Percentiles rank a stretch among this genome's conserved stretches.
Evolutionary conservation across 345 rosid species (phyloP).

Genomic region (Dipteronia dyeriana): DNA sequence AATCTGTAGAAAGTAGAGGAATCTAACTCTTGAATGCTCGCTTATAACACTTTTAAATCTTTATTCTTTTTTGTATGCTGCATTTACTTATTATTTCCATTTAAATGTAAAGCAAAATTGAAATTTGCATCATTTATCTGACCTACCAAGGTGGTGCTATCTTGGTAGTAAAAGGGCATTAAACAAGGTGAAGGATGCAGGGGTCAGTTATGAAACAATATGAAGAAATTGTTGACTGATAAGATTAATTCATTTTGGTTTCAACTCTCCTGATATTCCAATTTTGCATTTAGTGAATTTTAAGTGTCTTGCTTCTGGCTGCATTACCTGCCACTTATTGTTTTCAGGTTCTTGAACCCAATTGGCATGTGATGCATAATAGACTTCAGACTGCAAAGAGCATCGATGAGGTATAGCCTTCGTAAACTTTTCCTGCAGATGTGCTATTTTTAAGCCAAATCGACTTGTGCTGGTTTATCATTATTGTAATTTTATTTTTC

Average conservation of each 20-base stretch:
- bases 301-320: conserved; percentile 4
- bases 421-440: background rate
- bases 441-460: background rate
- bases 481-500: background rate
- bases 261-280: background rate
- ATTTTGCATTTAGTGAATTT: background rate
- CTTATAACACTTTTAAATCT: too few relatives aligned
- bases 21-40: background rate
- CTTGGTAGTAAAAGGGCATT: background rate
- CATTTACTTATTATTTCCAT: background rate
- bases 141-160: background rate
- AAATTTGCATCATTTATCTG: conserved; percentile 1
- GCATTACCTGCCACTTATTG: background rate
- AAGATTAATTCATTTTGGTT: conserved; percentile 11
- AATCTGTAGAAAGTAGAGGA: background rate
- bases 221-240: background rate
- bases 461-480: background rate
- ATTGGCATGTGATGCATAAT: conserved; percentile 88
- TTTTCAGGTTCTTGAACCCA: conserved; percentile 94
- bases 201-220: background rate
- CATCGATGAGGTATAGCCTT: conserved; percentile 73
- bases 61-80: background rate
- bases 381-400: conserved; percentile 77
- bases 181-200: background rate
- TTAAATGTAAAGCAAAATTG: background rate